A percentile compares a stretch with the other conserved stretches of the same genome.
These are phyloP conservation scores for Inga leiocalycina DNA, from an alignment of 306 rosid species.

Conservation along the genomic window DNA sequence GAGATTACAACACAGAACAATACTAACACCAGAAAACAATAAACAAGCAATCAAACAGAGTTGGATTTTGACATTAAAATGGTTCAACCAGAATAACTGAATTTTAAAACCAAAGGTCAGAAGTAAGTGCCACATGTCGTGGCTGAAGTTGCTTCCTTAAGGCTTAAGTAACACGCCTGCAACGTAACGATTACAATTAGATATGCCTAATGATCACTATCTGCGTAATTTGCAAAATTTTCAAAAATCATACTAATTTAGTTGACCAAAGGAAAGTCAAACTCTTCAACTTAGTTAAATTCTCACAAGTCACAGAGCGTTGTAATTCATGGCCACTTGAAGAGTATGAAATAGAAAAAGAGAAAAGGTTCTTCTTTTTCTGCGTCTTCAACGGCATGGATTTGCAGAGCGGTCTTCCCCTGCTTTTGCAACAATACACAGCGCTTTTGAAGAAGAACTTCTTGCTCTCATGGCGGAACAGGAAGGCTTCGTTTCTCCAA, in stretches of 20 bases:
- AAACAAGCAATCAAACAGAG: too few species aligned
- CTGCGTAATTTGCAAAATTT: too few species aligned
- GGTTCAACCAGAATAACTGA: not conserved
- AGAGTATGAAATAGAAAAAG: not conserved
- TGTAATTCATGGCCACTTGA: not conserved
- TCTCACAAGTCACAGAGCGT: not conserved
- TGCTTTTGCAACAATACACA: conserved; percentile 57
- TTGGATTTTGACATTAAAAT: too few species aligned
- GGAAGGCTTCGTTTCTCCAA: conserved; percentile 58
- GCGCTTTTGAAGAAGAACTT: conserved; percentile 66
- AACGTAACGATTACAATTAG: not conserved
- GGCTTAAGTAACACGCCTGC: not conserved
- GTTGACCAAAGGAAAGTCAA: not conserved
- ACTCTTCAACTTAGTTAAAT: not conserved
- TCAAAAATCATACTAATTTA: too few species aligned
- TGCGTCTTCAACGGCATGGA: conserved; percentile 32
- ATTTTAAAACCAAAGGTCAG: not conserved
- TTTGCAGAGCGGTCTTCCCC: conserved; percentile 47
- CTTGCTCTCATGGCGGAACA: conserved; percentile 71
- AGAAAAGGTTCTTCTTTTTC: not conserved
- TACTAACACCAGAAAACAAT: too few species aligned
- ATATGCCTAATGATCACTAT: too few species aligned
- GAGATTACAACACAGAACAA: too few species aligned
- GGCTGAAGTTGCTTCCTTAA: not conserved
- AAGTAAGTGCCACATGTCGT: not conserved